Percentiles rank a stretch among this genome's conserved stretches.
phyloP scores from a whole-genome alignment of 352 stramenopile genomes.

The Phytophthora sansomeana region DNA sequence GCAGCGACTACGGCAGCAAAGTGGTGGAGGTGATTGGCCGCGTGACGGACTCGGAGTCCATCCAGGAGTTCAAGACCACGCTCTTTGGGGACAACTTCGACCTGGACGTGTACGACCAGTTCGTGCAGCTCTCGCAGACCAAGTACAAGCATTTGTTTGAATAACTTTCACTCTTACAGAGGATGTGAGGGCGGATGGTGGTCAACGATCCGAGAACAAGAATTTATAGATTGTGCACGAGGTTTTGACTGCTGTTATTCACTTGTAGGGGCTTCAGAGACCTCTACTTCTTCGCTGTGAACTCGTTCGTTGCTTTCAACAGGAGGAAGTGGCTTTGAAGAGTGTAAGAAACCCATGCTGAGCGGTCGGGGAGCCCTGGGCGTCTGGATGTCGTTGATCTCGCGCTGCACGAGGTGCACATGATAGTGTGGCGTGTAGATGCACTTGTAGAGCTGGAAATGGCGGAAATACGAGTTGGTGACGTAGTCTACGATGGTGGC shows the following conservation, averaged over 20 bases:
- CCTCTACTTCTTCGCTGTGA: slow-evolving; percentile 11
- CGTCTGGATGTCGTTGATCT: slow-evolving; percentile 55
- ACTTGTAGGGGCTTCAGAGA: neutral
- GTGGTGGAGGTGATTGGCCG: slow-evolving; percentile 87
- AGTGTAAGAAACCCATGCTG: slow-evolving; percentile 50
- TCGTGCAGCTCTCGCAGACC: slow-evolving; percentile 75
- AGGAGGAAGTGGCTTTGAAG: slow-evolving; percentile 4
- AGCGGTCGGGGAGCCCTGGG: slow-evolving; percentile 48
- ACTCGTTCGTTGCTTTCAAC: slow-evolving; percentile 1
- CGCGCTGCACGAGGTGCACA: slow-evolving; percentile 55
- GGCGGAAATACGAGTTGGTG: slow-evolving; percentile 81
- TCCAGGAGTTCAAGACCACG: slow-evolving; percentile 89
- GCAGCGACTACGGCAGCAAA: slow-evolving; percentile 86
- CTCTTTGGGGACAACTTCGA: slow-evolving; percentile 87
- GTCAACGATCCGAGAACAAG: slow-evolving; percentile 3
- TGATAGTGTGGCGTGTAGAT: slow-evolving; percentile 78
- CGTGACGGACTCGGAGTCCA: slow-evolving; percentile 70
- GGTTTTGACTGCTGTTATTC: slow-evolving; percentile 10
- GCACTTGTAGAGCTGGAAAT: slow-evolving; percentile 84
- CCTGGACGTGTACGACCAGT: slow-evolving; percentile 84
- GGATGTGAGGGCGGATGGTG: neutral
- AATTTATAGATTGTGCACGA: slow-evolving; percentile 42
- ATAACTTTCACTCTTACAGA: slow-evolving; percentile 34
- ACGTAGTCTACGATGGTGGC: slow-evolving; percentile 74
- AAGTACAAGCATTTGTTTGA: slow-evolving; percentile 82